phyloP scores from a whole-genome alignment of 75 land plant species.

The Ceratopteris richardii region DNA sequence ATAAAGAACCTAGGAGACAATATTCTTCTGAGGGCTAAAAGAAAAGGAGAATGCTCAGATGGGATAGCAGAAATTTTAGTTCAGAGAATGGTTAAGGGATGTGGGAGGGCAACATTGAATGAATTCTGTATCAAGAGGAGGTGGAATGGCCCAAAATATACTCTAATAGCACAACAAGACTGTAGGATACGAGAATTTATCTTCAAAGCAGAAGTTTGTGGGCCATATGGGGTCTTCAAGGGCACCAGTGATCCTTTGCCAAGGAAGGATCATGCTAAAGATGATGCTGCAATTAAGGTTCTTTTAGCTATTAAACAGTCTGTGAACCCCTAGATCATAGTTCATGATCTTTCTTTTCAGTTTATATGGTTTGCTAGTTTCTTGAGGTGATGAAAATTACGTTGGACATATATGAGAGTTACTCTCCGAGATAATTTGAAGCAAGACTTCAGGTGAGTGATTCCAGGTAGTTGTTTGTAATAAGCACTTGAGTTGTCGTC shows the following conservation, averaged over 20 bases:
- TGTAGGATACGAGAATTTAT: neutral
- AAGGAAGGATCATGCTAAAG: neutral
- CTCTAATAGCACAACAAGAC: neutral
- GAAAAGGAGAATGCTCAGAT: neutral
- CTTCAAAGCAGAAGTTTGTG: neutral
- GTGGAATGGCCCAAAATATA: neutral
- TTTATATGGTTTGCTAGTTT: no score
- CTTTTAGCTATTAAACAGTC: neutral
- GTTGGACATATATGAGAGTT: no score
- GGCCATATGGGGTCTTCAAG: neutral
- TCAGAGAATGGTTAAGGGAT: neutral
- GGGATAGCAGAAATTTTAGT: no score
- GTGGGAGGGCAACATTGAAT: neutral
- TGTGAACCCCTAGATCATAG: no score
- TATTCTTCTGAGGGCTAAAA: neutral
- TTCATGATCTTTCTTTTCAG: no score
- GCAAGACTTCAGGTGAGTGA: no score
- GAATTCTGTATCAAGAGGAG: neutral
- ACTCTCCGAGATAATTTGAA: no score
- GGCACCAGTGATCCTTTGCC: neutral
- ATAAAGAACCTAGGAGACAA: neutral
- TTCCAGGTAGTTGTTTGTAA: no score
- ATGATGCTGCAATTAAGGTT: neutral
- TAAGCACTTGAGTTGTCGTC: no score
- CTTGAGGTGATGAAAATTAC: no score